A percentile compares a stretch with the other conserved stretches of the same genome.
phyloP scores from a whole-genome alignment of 2,329 filamentous ascomycete genomes.

The Amylocarpus encephaloides region DNA sequence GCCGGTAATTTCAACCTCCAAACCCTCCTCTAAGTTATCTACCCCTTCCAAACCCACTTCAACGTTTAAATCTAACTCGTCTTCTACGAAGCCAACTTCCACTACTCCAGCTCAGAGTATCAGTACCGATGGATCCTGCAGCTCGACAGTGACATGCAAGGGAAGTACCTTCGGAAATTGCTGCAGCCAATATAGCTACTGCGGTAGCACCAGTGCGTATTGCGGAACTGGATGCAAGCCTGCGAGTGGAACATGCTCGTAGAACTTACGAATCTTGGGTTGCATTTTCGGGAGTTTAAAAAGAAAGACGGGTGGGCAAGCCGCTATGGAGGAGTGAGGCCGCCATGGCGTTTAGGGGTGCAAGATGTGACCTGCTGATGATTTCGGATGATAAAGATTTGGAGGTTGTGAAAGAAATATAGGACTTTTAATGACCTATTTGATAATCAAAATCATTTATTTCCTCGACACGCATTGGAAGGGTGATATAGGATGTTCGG shows the following conservation, averaged over 20 bases:
- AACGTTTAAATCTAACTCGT: background rate
- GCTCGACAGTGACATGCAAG: conserved; percentile 4
- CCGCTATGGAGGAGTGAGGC: too few relatives aligned
- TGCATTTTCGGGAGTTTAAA: too few relatives aligned
- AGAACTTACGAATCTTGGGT: background rate
- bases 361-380: too few relatives aligned
- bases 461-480: too few relatives aligned
- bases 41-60: background rate
- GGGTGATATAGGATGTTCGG: too few relatives aligned
- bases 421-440: too few relatives aligned
- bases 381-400: too few relatives aligned
- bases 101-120: conserved; percentile 1
- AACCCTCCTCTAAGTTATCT: background rate
- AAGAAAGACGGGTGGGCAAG: too few relatives aligned
- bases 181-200: conserved; percentile 13
- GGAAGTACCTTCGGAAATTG: conserved; percentile 16
- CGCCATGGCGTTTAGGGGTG: too few relatives aligned
- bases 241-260: conserved; percentile 10
- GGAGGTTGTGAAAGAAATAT: too few relatives aligned
- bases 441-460: too few relatives aligned
- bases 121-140: conserved; percentile 16
- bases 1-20: background rate
- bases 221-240: conserved; percentile 14
- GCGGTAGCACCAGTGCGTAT: conserved; percentile 13
- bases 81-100: background rate